phyloP scores from a whole-genome alignment of 169 alveolate genomes.

The Plasmodium reichenowi region DNA sequence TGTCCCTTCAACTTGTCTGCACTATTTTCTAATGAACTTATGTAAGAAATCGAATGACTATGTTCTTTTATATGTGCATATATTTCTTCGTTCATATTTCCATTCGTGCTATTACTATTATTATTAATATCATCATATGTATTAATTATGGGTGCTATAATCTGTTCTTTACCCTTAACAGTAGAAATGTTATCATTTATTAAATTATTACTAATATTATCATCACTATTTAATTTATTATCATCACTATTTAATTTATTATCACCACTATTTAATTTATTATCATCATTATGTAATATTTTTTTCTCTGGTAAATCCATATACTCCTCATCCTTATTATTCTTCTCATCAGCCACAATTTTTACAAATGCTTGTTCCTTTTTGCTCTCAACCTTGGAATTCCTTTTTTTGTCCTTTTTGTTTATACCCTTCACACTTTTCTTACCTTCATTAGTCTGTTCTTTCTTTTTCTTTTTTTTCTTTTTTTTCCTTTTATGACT shows the following conservation, averaged over 20 bases:
- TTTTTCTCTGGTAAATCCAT: background rate
- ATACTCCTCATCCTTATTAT: background rate
- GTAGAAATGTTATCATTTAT: too few species aligned
- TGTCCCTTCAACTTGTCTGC: too few species aligned
- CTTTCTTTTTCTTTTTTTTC: slow-evolving; percentile 2
- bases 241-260: background rate
- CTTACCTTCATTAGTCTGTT: slow-evolving; percentile 5
- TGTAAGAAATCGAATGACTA: too few species aligned
- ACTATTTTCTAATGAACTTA: too few species aligned
- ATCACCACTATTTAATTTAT: background rate
- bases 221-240: background rate
- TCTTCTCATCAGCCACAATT: background rate
- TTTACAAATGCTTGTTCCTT: background rate
- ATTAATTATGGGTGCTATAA: too few species aligned
- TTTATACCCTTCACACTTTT: background rate
- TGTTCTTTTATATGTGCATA: too few species aligned
- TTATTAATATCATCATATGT: too few species aligned
- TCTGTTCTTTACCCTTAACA: too few species aligned
- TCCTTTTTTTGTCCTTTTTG: slow-evolving; percentile 1
- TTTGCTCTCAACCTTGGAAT: background rate
- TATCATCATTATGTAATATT: background rate
- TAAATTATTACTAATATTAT: too few species aligned
- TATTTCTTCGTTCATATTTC: too few species aligned
- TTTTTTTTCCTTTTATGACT: slow-evolving; percentile 8
- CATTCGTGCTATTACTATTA: too few species aligned